Base-by-base conservation (phyloP, 2,329 filamentous ascomycete genomes). In the Davidsoniella eucalypti region DNA sequence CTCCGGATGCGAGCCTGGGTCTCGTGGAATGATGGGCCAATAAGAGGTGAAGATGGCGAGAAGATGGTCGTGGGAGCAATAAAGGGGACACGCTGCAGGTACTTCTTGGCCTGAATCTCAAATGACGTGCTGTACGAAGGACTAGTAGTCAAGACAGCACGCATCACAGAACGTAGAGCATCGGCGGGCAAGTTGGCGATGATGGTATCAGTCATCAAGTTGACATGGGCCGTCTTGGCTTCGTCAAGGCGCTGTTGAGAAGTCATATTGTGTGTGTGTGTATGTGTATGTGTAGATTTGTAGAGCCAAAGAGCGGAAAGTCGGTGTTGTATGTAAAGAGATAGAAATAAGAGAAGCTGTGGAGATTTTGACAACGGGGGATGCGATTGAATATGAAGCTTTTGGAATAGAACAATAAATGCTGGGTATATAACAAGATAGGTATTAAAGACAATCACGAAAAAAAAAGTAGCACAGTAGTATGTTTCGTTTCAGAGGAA, bases 121-220 rank as follows among this genome's bases (percentile, higher is more conserved):
- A 67, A 63, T 9, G 58, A 55, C 5, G 55, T 37, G 1, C 65
- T 67, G 44, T 64, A 51, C 17, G 56, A 55, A 3, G 58, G 54
- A 18, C 63, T 57, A 61, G 50, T 6, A 57, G 51, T 53, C 18
- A 53, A 37, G 3, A 53, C 37, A 39, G 51, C 58, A 50, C 66
- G 58, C 48, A 68, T 56, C 4, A 69, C 58, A 5, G 60, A 59
- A 2, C 67, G 63, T 14, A 70, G 54, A 4, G 61, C 66, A n/a
- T 66, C 65, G 1, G 58, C 55, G 1, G 65, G 60, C 21, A 69
- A 54, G 43, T 66, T 69, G n/a, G 62, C 64, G 48, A 69, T 66
- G 51, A 69, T 62, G 3, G 63, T 67, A 51, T 69, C 67, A 2
- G 63, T 65, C 67, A 69, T 69, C 63, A 69, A 66, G 48, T 69